phyloP scores from a whole-genome alignment of 768 basidiomycete species.

The Sporobolomyces phaffii region DNA sequence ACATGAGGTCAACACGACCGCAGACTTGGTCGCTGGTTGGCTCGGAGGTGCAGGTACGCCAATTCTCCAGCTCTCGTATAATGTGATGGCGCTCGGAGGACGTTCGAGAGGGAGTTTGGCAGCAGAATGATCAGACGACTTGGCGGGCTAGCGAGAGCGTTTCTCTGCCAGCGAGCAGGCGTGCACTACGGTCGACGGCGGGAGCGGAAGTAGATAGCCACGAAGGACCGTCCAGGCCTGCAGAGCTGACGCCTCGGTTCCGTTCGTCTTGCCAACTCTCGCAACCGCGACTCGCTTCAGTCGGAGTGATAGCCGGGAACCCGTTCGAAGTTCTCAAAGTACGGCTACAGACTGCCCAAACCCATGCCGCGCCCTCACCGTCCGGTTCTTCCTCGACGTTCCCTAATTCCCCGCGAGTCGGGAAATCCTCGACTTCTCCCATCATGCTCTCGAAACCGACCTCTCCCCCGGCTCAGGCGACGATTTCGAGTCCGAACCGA shows the following conservation, averaged over 20 bases:
- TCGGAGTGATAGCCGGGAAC: slow-evolving; percentile 36
- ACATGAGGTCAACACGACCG: slow-evolving; percentile 9
- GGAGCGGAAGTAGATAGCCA: too few species aligned
- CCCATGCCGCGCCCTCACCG: slow-evolving; percentile 1
- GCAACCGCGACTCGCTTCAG: slow-evolving; percentile 1
- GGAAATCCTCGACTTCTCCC: slow-evolving; percentile 30
- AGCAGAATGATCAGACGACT: too few species aligned
- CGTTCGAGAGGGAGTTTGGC: not conserved
- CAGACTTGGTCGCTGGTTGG: slow-evolving; percentile 24
- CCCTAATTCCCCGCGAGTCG: slow-evolving; percentile 19
- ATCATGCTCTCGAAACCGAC: slow-evolving; percentile 10
- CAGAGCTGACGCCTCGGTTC: not conserved
- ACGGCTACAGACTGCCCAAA: slow-evolving; percentile 30
- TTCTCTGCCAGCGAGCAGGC: too few species aligned
- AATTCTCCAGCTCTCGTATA: too few species aligned
- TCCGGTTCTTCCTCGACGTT: slow-evolving; percentile 6
- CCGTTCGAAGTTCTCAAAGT: slow-evolving; percentile 39
- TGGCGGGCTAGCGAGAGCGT: too few species aligned
- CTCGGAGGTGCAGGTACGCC: slow-evolving; percentile 26
- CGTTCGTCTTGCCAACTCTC: not conserved
- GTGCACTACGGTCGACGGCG: too few species aligned
- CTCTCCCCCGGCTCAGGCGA: not conserved
- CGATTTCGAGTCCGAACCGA: not conserved
- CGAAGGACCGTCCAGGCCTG: too few species aligned
- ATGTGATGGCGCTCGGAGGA: not conserved